Conservation (phyloP, 202 grass and related monocot species). For the Hordeum pubiflorum region DNA sequence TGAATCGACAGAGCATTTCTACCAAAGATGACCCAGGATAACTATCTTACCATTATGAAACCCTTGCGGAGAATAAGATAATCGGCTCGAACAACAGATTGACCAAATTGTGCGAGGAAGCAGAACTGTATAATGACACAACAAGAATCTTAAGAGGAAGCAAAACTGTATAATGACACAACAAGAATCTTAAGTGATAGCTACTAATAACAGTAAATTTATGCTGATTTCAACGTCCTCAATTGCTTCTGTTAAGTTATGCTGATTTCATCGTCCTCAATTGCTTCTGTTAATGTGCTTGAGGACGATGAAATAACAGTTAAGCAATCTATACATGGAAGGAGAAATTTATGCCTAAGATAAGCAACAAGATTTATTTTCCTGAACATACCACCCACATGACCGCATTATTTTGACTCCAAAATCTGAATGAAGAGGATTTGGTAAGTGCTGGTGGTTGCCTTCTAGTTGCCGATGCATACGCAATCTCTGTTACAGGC, state of each 20-base stretch:
- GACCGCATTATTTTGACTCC: slow-evolving; percentile 63
- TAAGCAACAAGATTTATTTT: slow-evolving; percentile 7
- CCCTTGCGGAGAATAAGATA: slow-evolving; percentile 90
- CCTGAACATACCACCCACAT: slow-evolving; percentile 77
- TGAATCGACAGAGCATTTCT: neutral
- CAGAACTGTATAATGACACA: slow-evolving; percentile 55
- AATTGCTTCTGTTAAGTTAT: too few species aligned
- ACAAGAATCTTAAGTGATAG: neutral
- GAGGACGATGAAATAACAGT: neutral
- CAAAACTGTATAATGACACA: slow-evolving; percentile 55
- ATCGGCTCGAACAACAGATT: slow-evolving; percentile 89
- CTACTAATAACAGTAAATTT: too few species aligned
- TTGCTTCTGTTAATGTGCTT: too few species aligned
- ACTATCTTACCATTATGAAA: slow-evolving; percentile 71
- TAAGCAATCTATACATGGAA: neutral
- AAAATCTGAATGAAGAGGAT: slow-evolving; percentile 56
- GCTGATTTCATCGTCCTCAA: too few species aligned
- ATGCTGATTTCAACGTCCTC: too few species aligned
- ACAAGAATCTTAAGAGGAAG: slow-evolving; percentile 47
- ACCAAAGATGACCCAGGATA: neutral
- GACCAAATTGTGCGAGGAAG: slow-evolving; percentile 86
- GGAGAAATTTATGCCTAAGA: slow-evolving; percentile 1
- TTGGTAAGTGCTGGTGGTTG: slow-evolving; percentile 76
- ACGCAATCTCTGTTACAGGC: slow-evolving; percentile 60
- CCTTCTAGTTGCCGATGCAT: slow-evolving; percentile 75